Evolutionary conservation across 768 basidiomycete genomes (phyloP).

Genomic region (Tricholoma sp.): DNA sequence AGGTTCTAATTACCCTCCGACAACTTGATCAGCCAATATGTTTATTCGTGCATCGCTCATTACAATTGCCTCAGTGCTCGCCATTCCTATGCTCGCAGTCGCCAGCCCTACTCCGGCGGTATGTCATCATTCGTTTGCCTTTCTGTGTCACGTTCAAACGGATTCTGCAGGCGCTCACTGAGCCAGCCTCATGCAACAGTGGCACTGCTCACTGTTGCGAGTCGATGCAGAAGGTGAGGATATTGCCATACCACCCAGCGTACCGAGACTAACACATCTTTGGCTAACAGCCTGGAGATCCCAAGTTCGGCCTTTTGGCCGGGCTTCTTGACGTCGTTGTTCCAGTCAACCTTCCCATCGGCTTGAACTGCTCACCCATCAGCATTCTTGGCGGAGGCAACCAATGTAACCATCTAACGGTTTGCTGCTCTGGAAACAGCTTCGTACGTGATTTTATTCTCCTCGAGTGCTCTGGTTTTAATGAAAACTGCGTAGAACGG

Average conservation of each 20-base stretch:
- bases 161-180: not conserved
- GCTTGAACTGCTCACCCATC: constrained; percentile 17
- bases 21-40: not conserved
- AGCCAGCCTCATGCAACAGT: constrained; percentile 14
- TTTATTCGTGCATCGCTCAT: not conserved
- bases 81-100: constrained; percentile 19
- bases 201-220: constrained; percentile 22
- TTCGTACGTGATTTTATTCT: constrained; percentile 12
- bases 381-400: constrained; percentile 6
- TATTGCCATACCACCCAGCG: not conserved
- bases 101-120: constrained; percentile 8
- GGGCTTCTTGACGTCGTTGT: not conserved
- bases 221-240: constrained; percentile 7
- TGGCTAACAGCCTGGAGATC: not conserved
- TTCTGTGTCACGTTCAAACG: not conserved
- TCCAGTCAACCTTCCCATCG: constrained; percentile 6
- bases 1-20: not conserved
- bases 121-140: constrained; percentile 12
- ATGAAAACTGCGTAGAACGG: not conserved
- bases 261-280: not conserved
- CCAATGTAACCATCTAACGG: constrained; percentile 21
- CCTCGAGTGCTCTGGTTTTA: not conserved
- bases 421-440: constrained; percentile 25
- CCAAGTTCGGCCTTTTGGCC: not conserved
- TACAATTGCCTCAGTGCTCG: constrained; percentile 14